Conservation (phyloP, 2,329 filamentous ascomycete species). For the Aspergillus sp. region DNA sequence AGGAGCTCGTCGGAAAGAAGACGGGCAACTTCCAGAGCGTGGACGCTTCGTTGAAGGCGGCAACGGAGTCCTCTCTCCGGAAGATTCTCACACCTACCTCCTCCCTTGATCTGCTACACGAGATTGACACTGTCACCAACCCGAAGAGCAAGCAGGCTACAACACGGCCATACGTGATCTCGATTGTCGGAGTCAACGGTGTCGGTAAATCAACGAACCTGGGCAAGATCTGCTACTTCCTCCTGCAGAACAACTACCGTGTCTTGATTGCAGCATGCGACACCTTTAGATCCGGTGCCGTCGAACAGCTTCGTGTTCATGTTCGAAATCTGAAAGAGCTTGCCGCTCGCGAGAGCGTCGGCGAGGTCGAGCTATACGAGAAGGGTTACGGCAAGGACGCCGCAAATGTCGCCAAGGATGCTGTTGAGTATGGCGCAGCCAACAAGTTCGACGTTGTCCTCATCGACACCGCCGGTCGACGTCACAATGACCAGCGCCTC, state of each 20-base stretch:
- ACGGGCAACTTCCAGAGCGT: constrained; percentile 90
- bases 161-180: constrained; percentile 90
- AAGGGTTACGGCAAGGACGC: constrained; percentile 98
- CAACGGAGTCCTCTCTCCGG: constrained; percentile 88
- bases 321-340: constrained; percentile 92
- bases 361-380: constrained; percentile 87
- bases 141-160: constrained; percentile 67
- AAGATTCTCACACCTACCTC: constrained; percentile 96
- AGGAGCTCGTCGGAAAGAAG: constrained; percentile 86
- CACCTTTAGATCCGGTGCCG: constrained; percentile 94
- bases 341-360: constrained; percentile 76
- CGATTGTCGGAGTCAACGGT: constrained; percentile 96
- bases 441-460: constrained; percentile 89
- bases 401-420: constrained; percentile 91
- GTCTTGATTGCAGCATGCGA: constrained; percentile 94
- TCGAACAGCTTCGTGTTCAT: constrained; percentile 95
- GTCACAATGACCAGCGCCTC: constrained; percentile 92
- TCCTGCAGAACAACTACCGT: constrained; percentile 95
- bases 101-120: constrained; percentile 89
- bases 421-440: constrained; percentile 76
- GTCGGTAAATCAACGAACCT: constrained; percentile 98
- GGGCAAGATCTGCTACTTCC: constrained; percentile 97
- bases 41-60: constrained; percentile 78
- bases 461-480: constrained; percentile 91
- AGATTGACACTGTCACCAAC: constrained; percentile 79